Evolutionary conservation across 805 yeast genomes (phyloP).

Genomic region (Kodamaea jinghongensis): DNA sequence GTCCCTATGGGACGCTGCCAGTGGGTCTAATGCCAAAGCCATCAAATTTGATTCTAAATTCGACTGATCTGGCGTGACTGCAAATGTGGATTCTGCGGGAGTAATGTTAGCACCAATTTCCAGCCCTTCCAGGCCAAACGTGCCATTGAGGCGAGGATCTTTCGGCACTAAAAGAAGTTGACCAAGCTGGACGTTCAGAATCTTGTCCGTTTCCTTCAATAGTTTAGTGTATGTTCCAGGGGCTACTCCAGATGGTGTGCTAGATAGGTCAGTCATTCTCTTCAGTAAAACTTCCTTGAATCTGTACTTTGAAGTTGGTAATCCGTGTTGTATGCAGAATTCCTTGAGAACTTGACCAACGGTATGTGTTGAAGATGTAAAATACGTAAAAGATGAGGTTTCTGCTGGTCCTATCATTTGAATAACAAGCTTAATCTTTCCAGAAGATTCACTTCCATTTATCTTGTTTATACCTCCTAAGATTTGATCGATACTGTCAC

Average conservation of each 20-base stretch:
- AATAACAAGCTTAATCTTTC: conserved; percentile 9
- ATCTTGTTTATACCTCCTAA: conserved; percentile 9
- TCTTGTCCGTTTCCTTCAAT: conserved; percentile 5
- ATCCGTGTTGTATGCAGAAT: conserved; percentile 28
- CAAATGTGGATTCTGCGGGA: conserved; percentile 8
- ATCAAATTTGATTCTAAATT: conserved; percentile 5
- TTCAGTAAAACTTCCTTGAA: conserved; percentile 20
- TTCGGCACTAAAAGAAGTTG: conserved; percentile 1
- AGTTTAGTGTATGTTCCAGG: conserved; percentile 4
- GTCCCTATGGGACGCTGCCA: not conserved
- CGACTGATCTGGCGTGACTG: conserved; percentile 7
- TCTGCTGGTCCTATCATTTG: conserved; percentile 4
- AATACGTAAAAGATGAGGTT: conserved; percentile 3
- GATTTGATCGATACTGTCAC: conserved; percentile 13
- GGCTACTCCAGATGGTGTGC: conserved; percentile 1
- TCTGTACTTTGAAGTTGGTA: conserved; percentile 25
- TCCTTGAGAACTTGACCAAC: conserved; percentile 24
- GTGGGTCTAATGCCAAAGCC: conserved; percentile 1
- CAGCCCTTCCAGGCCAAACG: conserved; percentile 2
- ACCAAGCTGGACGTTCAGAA: not conserved
- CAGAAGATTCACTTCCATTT: conserved; percentile 12
- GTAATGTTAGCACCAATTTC: conserved; percentile 7
- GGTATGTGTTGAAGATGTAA: conserved; percentile 10
- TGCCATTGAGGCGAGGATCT: not conserved
- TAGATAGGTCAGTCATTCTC: conserved; percentile 1